These are phyloP conservation scores for Aspergillus ustus DNA, from an alignment of 2,329 filamentous ascomycete species.

Conservation along the genomic window DNA sequence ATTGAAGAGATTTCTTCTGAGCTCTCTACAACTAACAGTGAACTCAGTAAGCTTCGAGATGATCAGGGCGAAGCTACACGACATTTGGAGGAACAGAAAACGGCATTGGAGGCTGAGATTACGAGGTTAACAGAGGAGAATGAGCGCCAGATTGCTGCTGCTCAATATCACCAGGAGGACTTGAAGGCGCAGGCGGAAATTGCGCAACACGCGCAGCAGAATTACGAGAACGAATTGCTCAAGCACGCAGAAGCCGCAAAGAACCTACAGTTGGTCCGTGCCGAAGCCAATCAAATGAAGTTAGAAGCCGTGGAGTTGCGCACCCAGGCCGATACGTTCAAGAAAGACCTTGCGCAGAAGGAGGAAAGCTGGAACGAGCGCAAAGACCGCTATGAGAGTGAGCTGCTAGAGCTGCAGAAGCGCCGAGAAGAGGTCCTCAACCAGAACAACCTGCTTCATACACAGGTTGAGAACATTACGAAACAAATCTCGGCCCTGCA, in stretches of 20 bases:
- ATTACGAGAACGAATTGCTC: constrained; percentile 91
- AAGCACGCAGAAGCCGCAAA: constrained; percentile 97
- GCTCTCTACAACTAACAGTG: constrained; percentile 77
- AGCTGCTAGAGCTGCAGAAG: constrained; percentile 76
- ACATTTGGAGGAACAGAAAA: constrained; percentile 80
- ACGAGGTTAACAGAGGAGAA: constrained; percentile 81
- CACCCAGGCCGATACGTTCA: constrained; percentile 84
- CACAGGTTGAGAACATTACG: constrained; percentile 83
- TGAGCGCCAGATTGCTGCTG: constrained; percentile 76
- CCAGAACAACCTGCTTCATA: constrained; percentile 88
- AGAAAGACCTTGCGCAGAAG: constrained; percentile 75
- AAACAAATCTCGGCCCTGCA: constrained; percentile 80
- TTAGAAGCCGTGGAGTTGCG: constrained; percentile 75
- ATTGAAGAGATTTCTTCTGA: constrained; percentile 83
- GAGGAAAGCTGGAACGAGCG: constrained; percentile 88
- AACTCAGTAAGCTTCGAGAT: constrained; percentile 79
- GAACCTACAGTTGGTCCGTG: constrained; percentile 75
- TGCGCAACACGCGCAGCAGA: constrained; percentile 87
- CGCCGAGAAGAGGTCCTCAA: constrained; percentile 82
- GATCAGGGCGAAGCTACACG: constrained; percentile 75
- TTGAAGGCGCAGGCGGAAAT: constrained; percentile 93
- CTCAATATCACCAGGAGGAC: constrained; percentile 86
- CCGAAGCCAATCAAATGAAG: constrained; percentile 81
- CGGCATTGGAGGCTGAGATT: constrained; percentile 77
- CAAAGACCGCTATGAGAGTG: constrained; percentile 78